Conservation (phyloP, 2,329 filamentous ascomycete species). For the Fusarium duplospermum region DNA sequence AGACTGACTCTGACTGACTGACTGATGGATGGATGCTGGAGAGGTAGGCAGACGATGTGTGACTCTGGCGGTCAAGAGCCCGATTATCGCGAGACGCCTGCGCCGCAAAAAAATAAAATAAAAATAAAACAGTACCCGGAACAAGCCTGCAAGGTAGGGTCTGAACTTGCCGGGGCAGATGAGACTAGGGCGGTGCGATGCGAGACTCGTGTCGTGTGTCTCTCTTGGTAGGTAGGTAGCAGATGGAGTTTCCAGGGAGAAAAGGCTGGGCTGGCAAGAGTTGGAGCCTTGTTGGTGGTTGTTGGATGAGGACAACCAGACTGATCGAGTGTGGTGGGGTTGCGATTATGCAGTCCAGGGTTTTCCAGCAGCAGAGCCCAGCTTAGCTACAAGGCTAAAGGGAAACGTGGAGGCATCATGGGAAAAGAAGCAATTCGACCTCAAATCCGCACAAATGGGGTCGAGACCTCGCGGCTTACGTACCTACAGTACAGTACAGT, state of each 20-base stretch:
- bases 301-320: constrained; percentile 13
- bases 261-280: constrained; percentile 1
- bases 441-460: constrained; percentile 1
- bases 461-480: constrained; percentile 16
- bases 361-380: constrained; percentile 23
- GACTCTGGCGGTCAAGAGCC: constrained; percentile 36
- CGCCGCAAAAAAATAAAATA: constrained; percentile 25
- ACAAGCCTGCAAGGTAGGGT: not conserved
- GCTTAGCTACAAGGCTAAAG: constrained; percentile 6
- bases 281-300: constrained; percentile 24
- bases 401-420: not conserved
- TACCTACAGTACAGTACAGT: constrained; percentile 3
- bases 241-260: constrained; percentile 9
- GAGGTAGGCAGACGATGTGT: not conserved
- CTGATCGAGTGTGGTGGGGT: constrained; percentile 42
- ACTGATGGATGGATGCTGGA: not conserved
- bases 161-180: not conserved
- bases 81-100: constrained; percentile 37
- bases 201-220: constrained; percentile 1
- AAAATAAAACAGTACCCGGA: not conserved
- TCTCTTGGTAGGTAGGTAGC: not conserved
- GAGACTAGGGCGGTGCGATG: not conserved
- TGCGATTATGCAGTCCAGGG: constrained; percentile 39
- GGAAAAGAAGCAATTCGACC: constrained; percentile 20
- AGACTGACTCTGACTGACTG: constrained; percentile 13